These are phyloP conservation scores for Phytopythium ostracodes DNA, from an alignment of 352 stramenopile genomes.

Conservation along the genomic window DNA sequence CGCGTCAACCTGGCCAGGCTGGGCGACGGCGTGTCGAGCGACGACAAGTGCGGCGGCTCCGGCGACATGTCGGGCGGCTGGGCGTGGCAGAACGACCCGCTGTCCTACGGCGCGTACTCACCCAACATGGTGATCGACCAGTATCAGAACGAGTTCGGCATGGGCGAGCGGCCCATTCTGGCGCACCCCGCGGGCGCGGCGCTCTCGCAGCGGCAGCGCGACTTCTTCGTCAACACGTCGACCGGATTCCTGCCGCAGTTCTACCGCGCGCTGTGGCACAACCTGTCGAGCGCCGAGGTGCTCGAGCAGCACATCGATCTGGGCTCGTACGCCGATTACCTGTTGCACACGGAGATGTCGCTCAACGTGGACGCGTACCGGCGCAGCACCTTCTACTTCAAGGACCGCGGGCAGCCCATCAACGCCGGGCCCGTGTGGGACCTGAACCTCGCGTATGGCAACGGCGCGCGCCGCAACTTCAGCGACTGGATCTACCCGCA, in stretches of 20 bases:
- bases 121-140: slow-evolving; percentile 74
- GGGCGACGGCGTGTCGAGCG: not conserved
- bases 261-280: slow-evolving; percentile 70
- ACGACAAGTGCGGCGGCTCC: slow-evolving; percentile 29
- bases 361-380: slow-evolving; percentile 78
- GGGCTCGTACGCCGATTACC: slow-evolving; percentile 68
- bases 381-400: slow-evolving; percentile 79
- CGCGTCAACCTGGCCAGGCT: slow-evolving; percentile 60
- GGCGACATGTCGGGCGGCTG: slow-evolving; percentile 61
- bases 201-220: slow-evolving; percentile 68
- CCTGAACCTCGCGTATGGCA: slow-evolving; percentile 76
- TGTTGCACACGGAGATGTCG: slow-evolving; percentile 81
- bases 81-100: slow-evolving; percentile 78
- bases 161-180: slow-evolving; percentile 61
- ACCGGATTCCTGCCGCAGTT: slow-evolving; percentile 59
- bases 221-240: slow-evolving; percentile 63
- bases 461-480: slow-evolving; percentile 48
- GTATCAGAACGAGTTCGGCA: slow-evolving; percentile 79
- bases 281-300: slow-evolving; percentile 61
- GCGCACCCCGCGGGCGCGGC: slow-evolving; percentile 44
- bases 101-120: slow-evolving; percentile 61
- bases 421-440: slow-evolving; percentile 80
- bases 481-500: slow-evolving; percentile 70
- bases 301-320: slow-evolving; percentile 64
- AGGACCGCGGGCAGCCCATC: slow-evolving; percentile 67